phyloP scores from a whole-genome alignment of 352 stramenopile genomes.

The Thalassiosira hispida region DNA sequence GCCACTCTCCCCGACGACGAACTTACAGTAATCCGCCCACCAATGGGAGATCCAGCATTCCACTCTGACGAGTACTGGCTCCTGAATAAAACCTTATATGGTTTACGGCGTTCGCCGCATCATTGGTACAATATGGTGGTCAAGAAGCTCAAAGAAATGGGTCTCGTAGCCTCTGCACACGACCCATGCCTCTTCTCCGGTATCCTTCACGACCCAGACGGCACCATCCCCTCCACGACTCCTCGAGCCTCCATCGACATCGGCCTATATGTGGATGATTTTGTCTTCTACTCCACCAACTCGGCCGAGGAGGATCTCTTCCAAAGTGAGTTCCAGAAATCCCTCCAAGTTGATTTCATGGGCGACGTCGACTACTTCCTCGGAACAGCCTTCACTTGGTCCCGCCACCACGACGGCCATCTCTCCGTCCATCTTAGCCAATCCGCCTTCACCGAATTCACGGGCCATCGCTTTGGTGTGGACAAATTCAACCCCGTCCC shows the following conservation, averaged over 20 bases:
- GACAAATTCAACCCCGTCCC: background rate
- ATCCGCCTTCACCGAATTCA: slow-evolving; percentile 19
- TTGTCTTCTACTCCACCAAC: slow-evolving; percentile 23
- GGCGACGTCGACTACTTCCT: background rate
- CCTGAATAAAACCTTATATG: slow-evolving; percentile 49
- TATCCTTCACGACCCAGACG: background rate
- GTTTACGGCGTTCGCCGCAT: slow-evolving; percentile 3
- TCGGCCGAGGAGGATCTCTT: slow-evolving; percentile 7
- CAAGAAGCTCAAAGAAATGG: slow-evolving; percentile 15
- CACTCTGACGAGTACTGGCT: slow-evolving; percentile 18
- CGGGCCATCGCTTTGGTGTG: slow-evolving; percentile 11
- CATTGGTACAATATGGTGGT: slow-evolving; percentile 50
- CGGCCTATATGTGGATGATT: slow-evolving; percentile 28
- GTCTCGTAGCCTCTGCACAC: slow-evolving; percentile 7
- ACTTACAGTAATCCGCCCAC: slow-evolving; percentile 15
- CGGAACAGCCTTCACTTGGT: too few relatives aligned
- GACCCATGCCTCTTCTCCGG: slow-evolving; percentile 35
- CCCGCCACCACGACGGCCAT: background rate
- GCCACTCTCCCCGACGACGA: slow-evolving; percentile 12
- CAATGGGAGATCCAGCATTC: slow-evolving; percentile 14
- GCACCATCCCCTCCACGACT: background rate
- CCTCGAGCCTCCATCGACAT: background rate
- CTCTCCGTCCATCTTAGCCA: slow-evolving; percentile 31
- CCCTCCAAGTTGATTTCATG: background rate
- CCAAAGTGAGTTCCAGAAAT: background rate